Base-by-base conservation (phyloP, 192 early-diverging fungal species). In the Allomyces macrogynus region DNA sequence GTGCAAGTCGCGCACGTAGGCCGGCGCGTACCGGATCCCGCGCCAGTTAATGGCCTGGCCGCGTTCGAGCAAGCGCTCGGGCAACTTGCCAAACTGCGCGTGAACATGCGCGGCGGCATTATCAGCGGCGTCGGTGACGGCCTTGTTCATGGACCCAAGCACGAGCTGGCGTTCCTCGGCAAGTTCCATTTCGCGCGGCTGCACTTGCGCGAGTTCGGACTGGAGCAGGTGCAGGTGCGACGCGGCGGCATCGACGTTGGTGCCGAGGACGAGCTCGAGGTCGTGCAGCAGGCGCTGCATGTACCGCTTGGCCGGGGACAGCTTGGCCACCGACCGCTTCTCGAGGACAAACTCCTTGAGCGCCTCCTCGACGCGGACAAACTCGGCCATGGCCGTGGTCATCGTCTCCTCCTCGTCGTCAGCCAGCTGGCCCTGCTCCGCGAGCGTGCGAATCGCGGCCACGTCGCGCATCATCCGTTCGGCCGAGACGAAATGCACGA, bases 401-500 rank as follows among this genome's bases (percentile, higher is more conserved):
- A 66, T 66, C 10, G 11, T 32, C 23, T 43, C n/a, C 27, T 72
- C 61, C 25, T 65, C 23, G 32, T 77, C 67, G 14, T 63, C 69
- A 24, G 69, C 66, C 12, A 68, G 63, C 20, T 68, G 67, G 24
- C 72, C 71, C 40, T 20, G 23, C 63, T 63, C 18, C 0, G 63
- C 20, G 18, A 63, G 40, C 63, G 64, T 74, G 71, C 49, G 70
- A 72, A 0, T 20, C 16, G 16, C 40, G 5, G 63, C 18, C 63
- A 24, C 27, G 14, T 22, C 24, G 42, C 32, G 63, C 32, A 22
- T 18, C n/a, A 22, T 40, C 25, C 20, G 60, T 12, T 26, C 65
- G 24, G 92, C 88, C 63, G 87, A 85, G 63, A 99, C 93, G 81
- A 99, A 99, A 72, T 99, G 96, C 26, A 99, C 93, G 32, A 99